A percentile compares a stretch with the other conserved stretches of the same genome.
These are phyloP conservation scores for Aspergillus brasiliensis DNA, from an alignment of 2,329 filamentous ascomycete species.

Conservation along the genomic window DNA sequence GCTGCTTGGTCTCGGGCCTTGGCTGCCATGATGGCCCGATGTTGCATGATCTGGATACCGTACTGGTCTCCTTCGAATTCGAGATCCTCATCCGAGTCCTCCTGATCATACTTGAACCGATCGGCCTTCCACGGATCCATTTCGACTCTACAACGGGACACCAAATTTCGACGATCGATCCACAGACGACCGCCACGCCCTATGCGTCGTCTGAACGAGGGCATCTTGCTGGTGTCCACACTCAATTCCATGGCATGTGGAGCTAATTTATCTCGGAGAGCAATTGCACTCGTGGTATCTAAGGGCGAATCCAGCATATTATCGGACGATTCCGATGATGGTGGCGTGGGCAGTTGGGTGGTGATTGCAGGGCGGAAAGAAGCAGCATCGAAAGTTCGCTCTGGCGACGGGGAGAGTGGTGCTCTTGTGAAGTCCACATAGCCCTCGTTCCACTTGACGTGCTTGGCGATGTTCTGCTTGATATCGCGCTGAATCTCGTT, in stretches of 20 bases:
- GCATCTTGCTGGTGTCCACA: constrained; percentile 50
- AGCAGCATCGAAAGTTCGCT: constrained; percentile 61
- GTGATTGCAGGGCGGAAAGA: constrained; percentile 71
- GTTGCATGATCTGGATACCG: constrained; percentile 58
- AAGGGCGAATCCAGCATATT: constrained; percentile 41
- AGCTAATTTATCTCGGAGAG: constrained; percentile 41
- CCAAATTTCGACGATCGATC: constrained; percentile 80
- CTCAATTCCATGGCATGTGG: constrained; percentile 47
- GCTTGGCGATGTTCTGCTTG: constrained; percentile 82
- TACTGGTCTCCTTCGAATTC: constrained; percentile 75
- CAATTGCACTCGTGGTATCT: constrained; percentile 36
- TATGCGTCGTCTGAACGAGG: constrained; percentile 78
- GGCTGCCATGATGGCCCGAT: constrained; percentile 54
- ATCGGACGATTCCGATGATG: constrained; percentile 52
- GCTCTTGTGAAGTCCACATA: constrained; percentile 85
- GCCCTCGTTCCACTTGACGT: constrained; percentile 87
- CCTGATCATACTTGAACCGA: constrained; percentile 83
- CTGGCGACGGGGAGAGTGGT: constrained; percentile 76
- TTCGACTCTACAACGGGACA: constrained; percentile 52
- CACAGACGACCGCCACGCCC: constrained; percentile 82
- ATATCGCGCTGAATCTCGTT: constrained; percentile 80
- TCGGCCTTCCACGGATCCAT: constrained; percentile 58
- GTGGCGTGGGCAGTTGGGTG: constrained; percentile 62
- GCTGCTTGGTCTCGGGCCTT: constrained; percentile 46
- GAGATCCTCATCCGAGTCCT: constrained; percentile 76